A percentile compares a stretch with the other conserved stretches of the same genome.
Conservation (phyloP, 805 yeast species). For the Kazachstania taianensis region DNA sequence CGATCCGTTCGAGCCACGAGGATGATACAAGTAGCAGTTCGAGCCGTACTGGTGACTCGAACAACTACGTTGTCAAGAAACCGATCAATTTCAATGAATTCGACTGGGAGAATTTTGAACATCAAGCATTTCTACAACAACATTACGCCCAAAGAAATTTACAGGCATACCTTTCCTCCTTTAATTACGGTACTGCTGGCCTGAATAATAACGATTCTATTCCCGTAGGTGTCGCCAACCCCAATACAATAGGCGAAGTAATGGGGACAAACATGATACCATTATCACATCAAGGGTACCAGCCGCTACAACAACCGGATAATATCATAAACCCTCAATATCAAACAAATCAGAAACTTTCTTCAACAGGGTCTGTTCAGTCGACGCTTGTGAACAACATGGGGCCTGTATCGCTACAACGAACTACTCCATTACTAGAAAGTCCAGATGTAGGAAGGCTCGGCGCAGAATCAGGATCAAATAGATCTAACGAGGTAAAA, state of each 20-base stretch:
- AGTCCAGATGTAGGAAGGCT: neutral
- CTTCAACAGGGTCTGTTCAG: neutral
- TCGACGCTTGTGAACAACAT: neutral
- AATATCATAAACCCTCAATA: neutral
- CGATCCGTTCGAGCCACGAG: neutral
- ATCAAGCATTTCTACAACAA: conserved; percentile 28
- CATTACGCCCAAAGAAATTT: conserved; percentile 28
- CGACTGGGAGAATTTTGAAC: conserved; percentile 29
- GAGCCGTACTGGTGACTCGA: conserved; percentile 2
- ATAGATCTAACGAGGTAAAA: conserved; percentile 4
- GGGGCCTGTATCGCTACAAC: neutral
- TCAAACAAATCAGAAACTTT: neutral
- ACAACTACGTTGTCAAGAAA: conserved; percentile 26
- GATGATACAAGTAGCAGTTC: neutral
- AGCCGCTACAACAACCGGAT: neutral
- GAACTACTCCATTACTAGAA: neutral
- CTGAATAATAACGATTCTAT: neutral
- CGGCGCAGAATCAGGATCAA: neutral
- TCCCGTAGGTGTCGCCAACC: neutral
- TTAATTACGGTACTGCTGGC: conserved; percentile 8
- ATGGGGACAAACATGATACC: neutral
- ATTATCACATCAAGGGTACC: neutral
- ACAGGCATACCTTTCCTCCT: conserved; percentile 24
- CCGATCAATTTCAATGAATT: conserved; percentile 25
- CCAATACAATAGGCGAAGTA: neutral